Conservation (phyloP, 2,329 filamentous ascomycete species). For the Madurella fahalii region DNA sequence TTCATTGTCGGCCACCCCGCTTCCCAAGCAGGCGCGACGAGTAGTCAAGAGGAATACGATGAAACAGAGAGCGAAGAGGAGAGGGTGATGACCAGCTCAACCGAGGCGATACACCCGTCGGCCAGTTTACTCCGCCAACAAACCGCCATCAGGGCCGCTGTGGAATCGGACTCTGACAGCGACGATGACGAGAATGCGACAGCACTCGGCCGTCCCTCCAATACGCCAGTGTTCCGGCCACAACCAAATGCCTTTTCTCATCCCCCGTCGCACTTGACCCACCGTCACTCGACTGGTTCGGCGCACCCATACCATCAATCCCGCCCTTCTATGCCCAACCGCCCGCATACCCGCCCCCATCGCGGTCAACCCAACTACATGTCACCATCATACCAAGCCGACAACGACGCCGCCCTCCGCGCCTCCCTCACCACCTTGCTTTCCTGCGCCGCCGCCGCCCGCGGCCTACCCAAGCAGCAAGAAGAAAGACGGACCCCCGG, state of each 20-base stretch:
- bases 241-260: conserved; percentile 92
- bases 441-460: conserved; percentile 88
- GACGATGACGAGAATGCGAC: conserved; percentile 72
- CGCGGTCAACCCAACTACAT: conserved; percentile 58
- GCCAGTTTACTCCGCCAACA: conserved; percentile 31
- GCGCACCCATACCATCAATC: conserved; percentile 46
- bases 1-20: conserved; percentile 39
- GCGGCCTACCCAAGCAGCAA: conserved; percentile 67
- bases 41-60: conserved; percentile 91
- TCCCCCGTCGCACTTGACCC: conserved; percentile 55
- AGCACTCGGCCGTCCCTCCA: conserved; percentile 62
- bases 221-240: conserved; percentile 64
- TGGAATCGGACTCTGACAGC: conserved; percentile 40
- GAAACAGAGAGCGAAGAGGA: conserved; percentile 91
- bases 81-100: conserved; percentile 56
- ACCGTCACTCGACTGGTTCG: conserved; percentile 49
- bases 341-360: conserved; percentile 44
- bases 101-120: conserved; percentile 44
- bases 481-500: conserved; percentile 35
- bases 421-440: conserved; percentile 92
- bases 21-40: conserved; percentile 45
- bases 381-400: conserved; percentile 71
- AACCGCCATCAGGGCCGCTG: conserved; percentile 36
- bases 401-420: conserved; percentile 88
- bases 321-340: conserved; percentile 46